Percentiles rank a stretch among this genome's conserved stretches.
Evolutionary conservation across 108 stramenopile species (phyloP).

Genomic region (Nitzschia sp.): DNA sequence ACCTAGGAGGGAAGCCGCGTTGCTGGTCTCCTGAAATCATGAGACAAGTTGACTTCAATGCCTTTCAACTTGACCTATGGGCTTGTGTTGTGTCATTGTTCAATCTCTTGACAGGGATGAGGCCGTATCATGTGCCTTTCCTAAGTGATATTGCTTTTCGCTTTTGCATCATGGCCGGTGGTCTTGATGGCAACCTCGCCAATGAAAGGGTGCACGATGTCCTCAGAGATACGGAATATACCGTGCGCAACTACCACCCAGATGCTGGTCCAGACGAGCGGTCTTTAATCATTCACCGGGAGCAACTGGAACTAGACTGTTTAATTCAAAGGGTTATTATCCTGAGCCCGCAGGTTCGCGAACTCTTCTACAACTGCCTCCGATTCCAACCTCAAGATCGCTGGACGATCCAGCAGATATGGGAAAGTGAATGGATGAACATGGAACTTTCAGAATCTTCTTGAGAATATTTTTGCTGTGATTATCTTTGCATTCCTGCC

Average conservation of each 20-base stretch:
- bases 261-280: background rate
- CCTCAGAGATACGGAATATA: background rate
- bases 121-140: conserved; percentile 20
- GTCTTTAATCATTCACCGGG: background rate
- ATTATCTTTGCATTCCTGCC: too few relatives aligned
- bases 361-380: background rate
- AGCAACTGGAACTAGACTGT: background rate
- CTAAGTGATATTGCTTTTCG: conserved; percentile 5
- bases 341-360: background rate
- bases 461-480: too few relatives aligned
- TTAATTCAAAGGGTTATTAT: background rate
- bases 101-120: conserved; percentile 53
- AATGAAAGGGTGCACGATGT: background rate
- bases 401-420: background rate
- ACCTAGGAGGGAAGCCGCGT: background rate
- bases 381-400: background rate
- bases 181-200: background rate
- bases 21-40: background rate
- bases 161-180: background rate
- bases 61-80: conserved; percentile 37
- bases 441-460: background rate
- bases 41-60: background rate
- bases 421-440: background rate
- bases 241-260: background rate
- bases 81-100: conserved; percentile 68